A percentile compares a stretch with the other conserved stretches of the same genome.
Evolutionary conservation across 2,329 filamentous ascomycete species (phyloP).

Genomic region (Fusarium sp.): DNA sequence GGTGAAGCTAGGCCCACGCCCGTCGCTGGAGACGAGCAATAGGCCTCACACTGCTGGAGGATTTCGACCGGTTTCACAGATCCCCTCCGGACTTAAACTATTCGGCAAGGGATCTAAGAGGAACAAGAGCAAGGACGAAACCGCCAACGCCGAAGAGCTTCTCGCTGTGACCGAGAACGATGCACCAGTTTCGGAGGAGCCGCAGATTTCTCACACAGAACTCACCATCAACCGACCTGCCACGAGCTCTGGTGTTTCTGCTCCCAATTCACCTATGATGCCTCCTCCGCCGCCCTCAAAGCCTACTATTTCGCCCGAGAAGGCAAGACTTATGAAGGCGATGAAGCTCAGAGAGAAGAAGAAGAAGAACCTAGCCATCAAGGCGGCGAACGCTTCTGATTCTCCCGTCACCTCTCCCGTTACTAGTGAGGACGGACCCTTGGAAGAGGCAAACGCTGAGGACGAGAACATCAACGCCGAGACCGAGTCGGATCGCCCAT

Average conservation of each 20-base stretch:
- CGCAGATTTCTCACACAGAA: constrained; percentile 37
- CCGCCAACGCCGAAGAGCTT: constrained; percentile 47
- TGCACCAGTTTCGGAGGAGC: constrained; percentile 48
- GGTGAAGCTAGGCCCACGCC: constrained; percentile 86
- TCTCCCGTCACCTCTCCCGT: constrained; percentile 31
- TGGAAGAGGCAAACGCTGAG: constrained; percentile 40
- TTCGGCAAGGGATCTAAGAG: constrained; percentile 66
- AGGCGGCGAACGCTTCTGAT: constrained; percentile 31
- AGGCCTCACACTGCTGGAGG: constrained; percentile 68
- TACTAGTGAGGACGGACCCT: constrained; percentile 34
- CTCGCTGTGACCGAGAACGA: constrained; percentile 50
- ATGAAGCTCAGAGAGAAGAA: constrained; percentile 89
- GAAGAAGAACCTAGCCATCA: constrained; percentile 49
- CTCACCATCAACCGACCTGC: constrained; percentile 46
- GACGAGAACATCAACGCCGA: constrained; percentile 30
- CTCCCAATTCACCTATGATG: constrained; percentile 50
- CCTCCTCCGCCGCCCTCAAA: constrained; percentile 54
- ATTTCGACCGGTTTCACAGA: constrained; percentile 75
- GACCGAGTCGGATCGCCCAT: constrained; percentile 39
- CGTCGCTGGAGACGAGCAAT: constrained; percentile 71
- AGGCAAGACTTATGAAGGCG: constrained; percentile 91
- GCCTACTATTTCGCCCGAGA: constrained; percentile 79
- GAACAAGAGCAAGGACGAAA: constrained; percentile 44
- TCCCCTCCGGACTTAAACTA: constrained; percentile 81
- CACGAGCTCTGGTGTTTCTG: constrained; percentile 56